A percentile compares a stretch with the other conserved stretches of the same genome.
Evolutionary conservation across 345 rosid species (phyloP).

Genomic region (Reutealis trisperma): DNA sequence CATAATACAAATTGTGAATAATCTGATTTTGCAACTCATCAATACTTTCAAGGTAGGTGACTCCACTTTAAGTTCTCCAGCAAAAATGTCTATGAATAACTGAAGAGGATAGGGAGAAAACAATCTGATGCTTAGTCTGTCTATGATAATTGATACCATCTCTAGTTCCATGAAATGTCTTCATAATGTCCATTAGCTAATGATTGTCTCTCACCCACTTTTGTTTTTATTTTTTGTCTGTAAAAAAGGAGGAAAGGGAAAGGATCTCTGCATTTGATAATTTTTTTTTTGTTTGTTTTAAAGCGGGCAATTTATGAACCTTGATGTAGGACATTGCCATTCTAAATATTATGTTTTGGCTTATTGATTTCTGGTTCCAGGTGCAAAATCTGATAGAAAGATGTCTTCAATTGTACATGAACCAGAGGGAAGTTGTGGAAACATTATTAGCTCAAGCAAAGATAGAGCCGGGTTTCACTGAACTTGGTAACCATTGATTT

Average conservation of each 20-base stretch:
- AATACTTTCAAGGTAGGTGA: too few relatives aligned
- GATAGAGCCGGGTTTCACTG: conserved; percentile 42
- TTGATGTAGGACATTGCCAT: not conserved
- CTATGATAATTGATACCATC: not conserved
- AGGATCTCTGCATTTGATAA: not conserved
- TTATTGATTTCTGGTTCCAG: conserved; percentile 17
- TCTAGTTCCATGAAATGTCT: not conserved
- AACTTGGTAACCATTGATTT: conserved; percentile 29
- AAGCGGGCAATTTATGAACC: not conserved
- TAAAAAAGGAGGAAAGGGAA: not conserved
- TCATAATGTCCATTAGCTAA: not conserved
- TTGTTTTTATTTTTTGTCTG: not conserved
- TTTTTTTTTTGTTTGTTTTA: not conserved
- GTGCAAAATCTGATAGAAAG: conserved; percentile 42
- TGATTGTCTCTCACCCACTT: not conserved
- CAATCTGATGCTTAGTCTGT: not conserved
- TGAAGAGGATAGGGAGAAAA: not conserved
- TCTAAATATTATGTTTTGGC: not conserved
- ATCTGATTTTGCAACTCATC: not conserved
- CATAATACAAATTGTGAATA: not conserved
- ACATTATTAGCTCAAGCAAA: conserved; percentile 36
- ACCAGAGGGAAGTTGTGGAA: conserved; percentile 35
- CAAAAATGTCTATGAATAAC: not conserved
- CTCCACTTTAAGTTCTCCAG: not conserved
- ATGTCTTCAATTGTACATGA: conserved; percentile 40